Evolutionary conservation across 2,329 filamentous ascomycete genomes (phyloP), one percentile per base, ranked within the genome.

Genomic region (Dissoconium aciculare): DNA sequence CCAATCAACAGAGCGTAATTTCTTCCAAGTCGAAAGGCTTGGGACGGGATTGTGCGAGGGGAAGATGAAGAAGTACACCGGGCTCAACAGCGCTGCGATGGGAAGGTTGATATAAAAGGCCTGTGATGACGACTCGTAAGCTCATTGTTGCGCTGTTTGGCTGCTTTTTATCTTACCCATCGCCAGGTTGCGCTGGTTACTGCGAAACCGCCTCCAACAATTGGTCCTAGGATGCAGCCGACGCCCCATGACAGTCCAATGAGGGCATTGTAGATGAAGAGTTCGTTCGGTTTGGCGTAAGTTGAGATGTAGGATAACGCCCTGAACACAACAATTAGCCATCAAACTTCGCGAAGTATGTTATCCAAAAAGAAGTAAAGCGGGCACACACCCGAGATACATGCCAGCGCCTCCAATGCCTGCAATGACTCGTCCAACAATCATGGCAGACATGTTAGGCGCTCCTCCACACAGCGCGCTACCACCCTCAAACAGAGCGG

Each of bases 71-170:
- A 69, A 12, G 15, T 60, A 56, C 17, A 59, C 52, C 0, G 63
- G 59, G 3, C 55, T 44, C 15, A 54, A 51, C 5, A 56, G 43
- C 6, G 51, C 66, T 1, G 64, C 56, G 27, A 65, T 50, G 23
- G 56, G 46, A 1, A 73, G 54, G 40, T 73, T 74, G 52, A 74
- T 63, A 40, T 74, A 74, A 40, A 67, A 65, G 0, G 55, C 55
- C 19, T 23, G 19, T 8, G n/a, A n/a, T n/a, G n/a, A n/a, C n/a
- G n/a, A n/a, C n/a, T 11, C 12, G 11, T 5, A 11, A 4, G 5
- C 13, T 27, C 25, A 27, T 12, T 27, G 13, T 4, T 27, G 10
- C n/a, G n/a, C 4, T 27, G n/a, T 26, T n/a, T n/a, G n/a, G n/a
- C n/a, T n/a, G n/a, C n/a, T n/a, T n/a, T 28, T 2, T 3, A 8